phyloP scores from a whole-genome alignment of 108 stramenopile genomes.

The Pseudonitzschia delicatissima region DNA sequence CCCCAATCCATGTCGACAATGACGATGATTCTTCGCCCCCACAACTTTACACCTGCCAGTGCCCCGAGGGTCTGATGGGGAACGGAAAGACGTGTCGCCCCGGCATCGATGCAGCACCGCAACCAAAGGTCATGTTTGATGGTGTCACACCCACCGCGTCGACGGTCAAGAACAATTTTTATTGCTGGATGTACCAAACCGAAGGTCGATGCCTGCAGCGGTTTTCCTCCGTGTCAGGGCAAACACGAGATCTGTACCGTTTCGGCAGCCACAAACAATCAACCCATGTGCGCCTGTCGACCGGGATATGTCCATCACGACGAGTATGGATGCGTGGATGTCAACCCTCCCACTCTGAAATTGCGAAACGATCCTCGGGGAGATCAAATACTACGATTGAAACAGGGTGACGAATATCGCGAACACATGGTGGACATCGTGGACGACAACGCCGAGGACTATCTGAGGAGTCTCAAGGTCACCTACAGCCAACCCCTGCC shows the following conservation, averaged over 20 bases:
- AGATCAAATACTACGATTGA: slow-evolving; percentile 47
- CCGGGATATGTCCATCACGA: slow-evolving; percentile 66
- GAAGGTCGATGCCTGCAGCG: slow-evolving; percentile 74
- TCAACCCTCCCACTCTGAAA: slow-evolving; percentile 66
- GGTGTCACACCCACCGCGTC: slow-evolving; percentile 77
- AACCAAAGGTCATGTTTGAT: slow-evolving; percentile 77
- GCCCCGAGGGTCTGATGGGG: slow-evolving; percentile 74
- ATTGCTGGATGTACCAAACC: slow-evolving; percentile 83
- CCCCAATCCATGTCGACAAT: slow-evolving; percentile 33
- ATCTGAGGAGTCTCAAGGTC: slow-evolving; percentile 78
- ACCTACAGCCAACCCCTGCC: slow-evolving; percentile 80
- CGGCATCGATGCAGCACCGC: slow-evolving; percentile 35
- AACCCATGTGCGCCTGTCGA: slow-evolving; percentile 72
- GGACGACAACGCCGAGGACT: slow-evolving; percentile 89
- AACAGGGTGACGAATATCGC: slow-evolving; percentile 84
- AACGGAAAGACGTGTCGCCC: slow-evolving; percentile 62
- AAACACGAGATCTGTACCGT: slow-evolving; percentile 74
- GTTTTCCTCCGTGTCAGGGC: slow-evolving; percentile 80
- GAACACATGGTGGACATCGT: slow-evolving; percentile 85
- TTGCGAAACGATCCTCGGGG: slow-evolving; percentile 51
- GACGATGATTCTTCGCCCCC: not conserved
- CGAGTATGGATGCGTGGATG: slow-evolving; percentile 85
- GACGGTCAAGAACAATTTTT: slow-evolving; percentile 60
- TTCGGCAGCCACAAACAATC: slow-evolving; percentile 28
- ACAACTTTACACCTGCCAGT: slow-evolving; percentile 47